A percentile compares a stretch with the other conserved stretches of the same genome.
These are phyloP conservation scores for Penicillium daleae DNA, from an alignment of 495 filamentous ascomycete genomes.

Conservation along the genomic window DNA sequence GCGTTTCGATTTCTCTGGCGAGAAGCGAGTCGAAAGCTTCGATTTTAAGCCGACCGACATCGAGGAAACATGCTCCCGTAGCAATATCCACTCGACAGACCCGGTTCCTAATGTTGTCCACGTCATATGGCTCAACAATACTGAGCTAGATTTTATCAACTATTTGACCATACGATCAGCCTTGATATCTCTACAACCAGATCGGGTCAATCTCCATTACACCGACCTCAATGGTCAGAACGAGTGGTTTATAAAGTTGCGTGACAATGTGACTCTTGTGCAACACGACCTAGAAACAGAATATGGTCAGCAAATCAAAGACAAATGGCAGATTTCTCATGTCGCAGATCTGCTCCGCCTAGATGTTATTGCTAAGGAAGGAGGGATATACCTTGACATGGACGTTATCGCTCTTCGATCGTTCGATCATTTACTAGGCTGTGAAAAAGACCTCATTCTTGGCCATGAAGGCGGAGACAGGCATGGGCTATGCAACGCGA, in stretches of 20 bases:
- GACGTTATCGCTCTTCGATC: slow-evolving; percentile 20
- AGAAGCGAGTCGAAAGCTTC: slow-evolving; percentile 9
- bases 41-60: slow-evolving; percentile 14
- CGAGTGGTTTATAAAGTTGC: slow-evolving; percentile 44
- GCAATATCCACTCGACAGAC: slow-evolving; percentile 10
- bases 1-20: not conserved
- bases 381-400: slow-evolving; percentile 45
- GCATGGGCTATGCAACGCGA: slow-evolving; percentile 50
- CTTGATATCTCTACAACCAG: slow-evolving; percentile 45
- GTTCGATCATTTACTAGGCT: slow-evolving; percentile 18
- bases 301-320: slow-evolving; percentile 28
- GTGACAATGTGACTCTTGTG: slow-evolving; percentile 43
- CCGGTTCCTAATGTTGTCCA: slow-evolving; percentile 53
- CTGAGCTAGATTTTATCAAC: slow-evolving; percentile 47
- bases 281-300: slow-evolving; percentile 42
- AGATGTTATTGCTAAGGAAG: slow-evolving; percentile 42
- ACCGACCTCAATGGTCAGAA: slow-evolving; percentile 47
- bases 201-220: slow-evolving; percentile 48
- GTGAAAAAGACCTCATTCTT: slow-evolving; percentile 41
- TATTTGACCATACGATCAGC: slow-evolving; percentile 51
- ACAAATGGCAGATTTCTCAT: slow-evolving; percentile 45
- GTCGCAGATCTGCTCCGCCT: slow-evolving; percentile 50
- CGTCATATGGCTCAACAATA: slow-evolving; percentile 45
- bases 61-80: slow-evolving; percentile 10
- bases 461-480: slow-evolving; percentile 52